These are phyloP conservation scores for Neurospora intermedia DNA, from an alignment of 495 filamentous ascomycete species.

Conservation along the genomic window DNA sequence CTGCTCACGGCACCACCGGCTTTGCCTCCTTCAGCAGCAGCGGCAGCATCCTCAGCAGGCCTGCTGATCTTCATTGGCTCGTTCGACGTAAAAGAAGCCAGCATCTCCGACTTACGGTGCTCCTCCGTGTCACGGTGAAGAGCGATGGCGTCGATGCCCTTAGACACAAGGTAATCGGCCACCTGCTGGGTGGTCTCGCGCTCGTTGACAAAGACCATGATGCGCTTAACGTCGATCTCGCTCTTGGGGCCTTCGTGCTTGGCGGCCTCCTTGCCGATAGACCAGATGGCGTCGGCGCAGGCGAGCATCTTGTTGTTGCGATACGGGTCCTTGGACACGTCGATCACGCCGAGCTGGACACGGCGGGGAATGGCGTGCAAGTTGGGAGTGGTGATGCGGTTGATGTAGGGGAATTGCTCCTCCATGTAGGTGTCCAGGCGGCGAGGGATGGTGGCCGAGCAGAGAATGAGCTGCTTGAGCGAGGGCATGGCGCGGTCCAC, in stretches of 20 bases:
- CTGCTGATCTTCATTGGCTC: conserved; percentile 31
- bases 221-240: conserved; percentile 59
- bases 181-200: conserved; percentile 77
- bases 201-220: conserved; percentile 97
- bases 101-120: conserved; percentile 58
- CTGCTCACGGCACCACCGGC: conserved; percentile 3
- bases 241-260: conserved; percentile 33
- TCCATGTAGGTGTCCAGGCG: conserved; percentile 75
- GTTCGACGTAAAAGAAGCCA: conserved; percentile 61
- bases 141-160: conserved; percentile 78
- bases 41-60: conserved; percentile 8
- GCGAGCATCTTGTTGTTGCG: conserved; percentile 81
- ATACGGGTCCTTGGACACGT: conserved; percentile 81
- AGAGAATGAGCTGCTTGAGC: conserved; percentile 81
- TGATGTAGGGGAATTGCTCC: conserved; percentile 69
- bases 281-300: conserved; percentile 89
- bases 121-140: conserved; percentile 72
- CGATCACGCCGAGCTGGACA: conserved; percentile 87
- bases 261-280: conserved; percentile 70
- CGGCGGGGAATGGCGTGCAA: conserved; percentile 91
- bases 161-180: conserved; percentile 64
- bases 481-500: conserved; percentile 67
- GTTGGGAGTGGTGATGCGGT: conserved; percentile 82
- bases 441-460: conserved; percentile 90
- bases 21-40: conserved; percentile 9